A percentile compares a stretch with the other conserved stretches of the same genome.
phyloP scores from a whole-genome alignment of 129 eudicot genomes.

The sunflower (Helianthus annuus) region HanXRQr2.0-SUNRISE NC_035433.2:115792649-115793148 shows the following conservation, averaged over 20 bases:
- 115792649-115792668: too few species aligned
- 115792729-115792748: too few species aligned
- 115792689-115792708: too few species aligned
- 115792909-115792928: conserved; percentile 1
- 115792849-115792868: background rate
- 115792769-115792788: background rate
- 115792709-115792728: too few species aligned
- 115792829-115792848: background rate
- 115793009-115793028: conserved; percentile 30
- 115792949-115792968: conserved; percentile 22
- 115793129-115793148: too few species aligned
- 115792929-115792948: conserved; percentile 29
- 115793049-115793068: background rate
- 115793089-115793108: background rate
- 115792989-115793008: conserved; percentile 34
- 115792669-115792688: too few species aligned
- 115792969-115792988: conserved; percentile 45
- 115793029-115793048: background rate
- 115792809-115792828: background rate
- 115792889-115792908: background rate
- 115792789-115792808: background rate
- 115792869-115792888: too few species aligned
- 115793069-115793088: background rate
- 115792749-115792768: background rate
- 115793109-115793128: background rate